Conservation (phyloP, 2,329 filamentous ascomycete genomes). For the Bipolaris zeicola region DNA sequence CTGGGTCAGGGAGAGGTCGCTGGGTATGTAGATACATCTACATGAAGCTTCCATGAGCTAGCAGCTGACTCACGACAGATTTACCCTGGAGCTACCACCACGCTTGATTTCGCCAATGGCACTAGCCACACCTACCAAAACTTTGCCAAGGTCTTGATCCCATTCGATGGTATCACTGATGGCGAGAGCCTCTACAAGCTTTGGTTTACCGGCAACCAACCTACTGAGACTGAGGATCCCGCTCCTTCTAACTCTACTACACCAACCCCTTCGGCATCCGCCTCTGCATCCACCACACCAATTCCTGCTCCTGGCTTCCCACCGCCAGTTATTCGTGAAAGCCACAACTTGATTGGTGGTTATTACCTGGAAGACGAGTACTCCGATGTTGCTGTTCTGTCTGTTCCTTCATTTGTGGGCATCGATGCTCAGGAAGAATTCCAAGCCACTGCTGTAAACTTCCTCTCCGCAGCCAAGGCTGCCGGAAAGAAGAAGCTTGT, state of each 20-base stretch:
- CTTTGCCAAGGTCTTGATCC: conserved; percentile 51
- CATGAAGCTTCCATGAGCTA: too few species aligned
- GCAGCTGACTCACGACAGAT: conserved; percentile 17
- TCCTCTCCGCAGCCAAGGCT: conserved; percentile 52
- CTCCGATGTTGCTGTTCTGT: conserved; percentile 54
- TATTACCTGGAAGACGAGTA: conserved; percentile 55
- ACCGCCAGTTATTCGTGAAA: conserved; percentile 50
- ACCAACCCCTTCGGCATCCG: not conserved
- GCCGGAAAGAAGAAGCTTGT: conserved; percentile 65
- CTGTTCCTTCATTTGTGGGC: conserved; percentile 51
- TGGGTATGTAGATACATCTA: conserved; percentile 11
- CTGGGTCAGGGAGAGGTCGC: conserved; percentile 51
- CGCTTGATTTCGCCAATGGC: conserved; percentile 55
- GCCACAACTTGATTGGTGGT: conserved; percentile 52
- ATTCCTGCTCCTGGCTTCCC: conserved; percentile 53
- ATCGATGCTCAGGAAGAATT: conserved; percentile 43
- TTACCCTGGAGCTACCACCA: conserved; percentile 53
- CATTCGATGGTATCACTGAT: conserved; percentile 51
- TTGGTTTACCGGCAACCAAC: conserved; percentile 40
- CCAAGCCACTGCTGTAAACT: conserved; percentile 50
- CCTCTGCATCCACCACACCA: conserved; percentile 17
- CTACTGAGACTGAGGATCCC: conserved; percentile 8
- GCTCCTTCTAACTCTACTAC: not conserved
- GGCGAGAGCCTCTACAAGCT: conserved; percentile 51
- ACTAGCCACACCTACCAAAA: conserved; percentile 50